Evolutionary conservation across 2,329 filamentous ascomycete genomes (phyloP), one percentile per base, ranked within the genome.

Genomic region (Neophaeococcomyces mojaviensis): DNA sequence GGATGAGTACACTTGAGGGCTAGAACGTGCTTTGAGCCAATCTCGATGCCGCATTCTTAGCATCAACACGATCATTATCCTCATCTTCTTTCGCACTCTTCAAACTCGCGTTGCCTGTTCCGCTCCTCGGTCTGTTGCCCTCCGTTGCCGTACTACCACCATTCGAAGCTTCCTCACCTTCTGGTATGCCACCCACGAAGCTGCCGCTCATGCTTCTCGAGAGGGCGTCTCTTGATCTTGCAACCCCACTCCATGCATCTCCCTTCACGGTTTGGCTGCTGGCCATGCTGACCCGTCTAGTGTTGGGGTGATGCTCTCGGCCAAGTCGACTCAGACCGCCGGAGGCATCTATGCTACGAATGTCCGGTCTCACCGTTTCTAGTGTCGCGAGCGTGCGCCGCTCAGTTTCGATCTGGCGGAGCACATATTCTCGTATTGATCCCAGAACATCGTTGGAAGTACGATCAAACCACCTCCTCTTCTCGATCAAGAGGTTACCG

Each of bases 161-260:
- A 8, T 66, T 68, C 57, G 58, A 67, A 67, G 57, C 77, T 49
- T 79, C 79, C 22, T 73, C 72, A 12, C 82, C 82, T 57, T 86
- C 83, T 12, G 74, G 70, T 8, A 82, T 69, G 22, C 76, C 74
- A n/a, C 77, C 71, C 52, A 82, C 77, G 19, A 55, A 50, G 18
- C 46, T 51, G 39, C 84, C 81, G 46, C 84, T 88, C 54, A 89
- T 75, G 61, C 82, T 89, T 57, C 88, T 77, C 59, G 78, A 84
- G 46, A 88, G 68, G n/a, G 81, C 82, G 57, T 94, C 87, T 24
- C 82, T 81, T 46, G 86, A 78, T 51, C 92, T 78, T 30, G 89
- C 87, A 22, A 96, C 88, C 48, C 92, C 92, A 59, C 88, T 95
- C 92, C 92, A 98, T 13, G 92, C 84, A 65, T 98, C 92, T n/a